Conservation (phyloP, 495 filamentous ascomycete genomes). For the Neohortaea acidophila region DNA sequence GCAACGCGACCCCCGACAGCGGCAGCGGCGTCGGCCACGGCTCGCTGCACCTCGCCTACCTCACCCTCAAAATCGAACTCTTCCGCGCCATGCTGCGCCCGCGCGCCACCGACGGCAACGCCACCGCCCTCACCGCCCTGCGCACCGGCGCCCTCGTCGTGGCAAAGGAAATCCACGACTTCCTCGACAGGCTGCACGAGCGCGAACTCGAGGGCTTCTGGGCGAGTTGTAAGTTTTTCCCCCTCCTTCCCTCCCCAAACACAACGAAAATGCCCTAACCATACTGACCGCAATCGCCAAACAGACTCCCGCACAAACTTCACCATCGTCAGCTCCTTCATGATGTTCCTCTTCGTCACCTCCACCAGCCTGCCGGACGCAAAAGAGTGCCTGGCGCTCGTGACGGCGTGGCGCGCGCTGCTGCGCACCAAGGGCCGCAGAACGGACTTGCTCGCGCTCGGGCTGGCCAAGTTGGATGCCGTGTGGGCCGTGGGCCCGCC, state of each 20-base stretch:
- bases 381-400: constrained; percentile 10
- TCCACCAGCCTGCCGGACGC: constrained; percentile 5
- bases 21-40: constrained; percentile 9
- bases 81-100: constrained; percentile 16
- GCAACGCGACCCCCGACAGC: not conserved
- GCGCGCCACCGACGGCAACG: not conserved
- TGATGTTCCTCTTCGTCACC: constrained; percentile 15
- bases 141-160: constrained; percentile 9
- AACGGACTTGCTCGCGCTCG: constrained; percentile 13
- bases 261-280: not conserved
- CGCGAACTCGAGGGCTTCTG: constrained; percentile 14
- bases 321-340: constrained; percentile 13
- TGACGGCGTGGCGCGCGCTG: constrained; percentile 12
- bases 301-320: constrained; percentile 16
- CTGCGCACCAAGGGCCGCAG: constrained; percentile 13
- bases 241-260: too few relatives aligned
- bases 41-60: constrained; percentile 12
- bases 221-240: constrained; percentile 10
- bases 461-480: constrained; percentile 10
- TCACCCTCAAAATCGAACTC: constrained; percentile 16
- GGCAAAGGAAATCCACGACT: constrained; percentile 8
- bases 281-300: too few relatives aligned
- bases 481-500: constrained; percentile 11
- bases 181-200: constrained; percentile 11
- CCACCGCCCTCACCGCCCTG: constrained; percentile 6